Percentiles rank a stretch among this genome's conserved stretches.
Evolutionary conservation across 768 basidiomycete species (phyloP).

Genomic region (Plicaturopsis crispa): DNA sequence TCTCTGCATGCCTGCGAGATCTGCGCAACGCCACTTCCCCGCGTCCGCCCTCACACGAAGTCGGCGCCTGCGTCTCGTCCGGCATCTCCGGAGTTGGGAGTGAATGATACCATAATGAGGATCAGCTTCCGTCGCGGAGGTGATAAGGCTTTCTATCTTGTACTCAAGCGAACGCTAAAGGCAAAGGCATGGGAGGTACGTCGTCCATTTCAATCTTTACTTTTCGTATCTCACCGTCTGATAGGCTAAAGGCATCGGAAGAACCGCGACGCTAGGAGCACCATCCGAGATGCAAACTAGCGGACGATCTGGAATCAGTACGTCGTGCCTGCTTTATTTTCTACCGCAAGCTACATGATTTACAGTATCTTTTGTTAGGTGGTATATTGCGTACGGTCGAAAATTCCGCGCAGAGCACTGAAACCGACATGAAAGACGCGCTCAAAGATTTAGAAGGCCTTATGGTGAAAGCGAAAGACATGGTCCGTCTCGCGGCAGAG

Average conservation of each 20-base stretch:
- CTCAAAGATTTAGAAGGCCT: constrained; percentile 84
- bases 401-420: constrained; percentile 51
- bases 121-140: constrained; percentile 91
- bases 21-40: constrained; percentile 65
- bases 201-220: constrained; percentile 1
- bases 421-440: constrained; percentile 64
- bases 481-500: constrained; percentile 85
- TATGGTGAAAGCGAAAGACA: constrained; percentile 87
- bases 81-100: constrained; percentile 33
- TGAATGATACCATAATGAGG: constrained; percentile 44
- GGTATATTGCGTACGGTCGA: constrained; percentile 78
- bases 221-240: no score
- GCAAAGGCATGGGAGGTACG: constrained; percentile 71
- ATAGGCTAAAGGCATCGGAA: not conserved
- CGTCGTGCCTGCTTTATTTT: constrained; percentile 11
- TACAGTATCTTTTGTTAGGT: constrained; percentile 34
- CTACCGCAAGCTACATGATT: not conserved
- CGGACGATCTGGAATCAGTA: constrained; percentile 46
- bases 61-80: constrained; percentile 66
- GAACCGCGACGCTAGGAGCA: not conserved
- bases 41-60: constrained; percentile 25
- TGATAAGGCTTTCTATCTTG: constrained; percentile 73
- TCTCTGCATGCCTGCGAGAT: constrained; percentile 76
- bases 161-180: constrained; percentile 62
- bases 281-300: constrained; percentile 4